phyloP scores from a whole-genome alignment of 495 filamentous ascomycete species.

The Opeltia flavorubescens region DNA sequence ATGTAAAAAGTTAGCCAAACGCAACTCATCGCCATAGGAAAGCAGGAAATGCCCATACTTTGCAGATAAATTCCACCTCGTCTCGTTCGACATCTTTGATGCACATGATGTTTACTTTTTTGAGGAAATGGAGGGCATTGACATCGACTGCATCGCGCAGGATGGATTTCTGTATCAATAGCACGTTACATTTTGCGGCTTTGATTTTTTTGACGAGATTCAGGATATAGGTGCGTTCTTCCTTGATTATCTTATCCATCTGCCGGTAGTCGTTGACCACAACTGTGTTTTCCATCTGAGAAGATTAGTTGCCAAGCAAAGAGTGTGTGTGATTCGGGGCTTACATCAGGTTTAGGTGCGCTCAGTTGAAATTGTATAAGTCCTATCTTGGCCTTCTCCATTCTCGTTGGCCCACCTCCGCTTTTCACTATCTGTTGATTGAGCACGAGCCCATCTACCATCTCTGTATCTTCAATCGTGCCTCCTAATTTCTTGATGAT shows the following conservation, averaged over 20 bases:
- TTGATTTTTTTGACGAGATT: slow-evolving; percentile 99
- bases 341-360: slow-evolving; percentile 90
- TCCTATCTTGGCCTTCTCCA: slow-evolving; percentile 95
- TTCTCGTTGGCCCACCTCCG: slow-evolving; percentile 76
- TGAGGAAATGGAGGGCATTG: slow-evolving; percentile 89
- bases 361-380: slow-evolving; percentile 97
- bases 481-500: slow-evolving; percentile 97
- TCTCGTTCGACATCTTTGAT: slow-evolving; percentile 97
- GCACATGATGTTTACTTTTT: slow-evolving; percentile 86
- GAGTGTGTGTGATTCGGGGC: slow-evolving; percentile 15
- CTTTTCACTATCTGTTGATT: slow-evolving; percentile 89
- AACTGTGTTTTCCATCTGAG: slow-evolving; percentile 96
- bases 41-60: slow-evolving; percentile 26
- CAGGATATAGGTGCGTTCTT: slow-evolving; percentile 92
- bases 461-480: slow-evolving; percentile 95
- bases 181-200: slow-evolving; percentile 97
- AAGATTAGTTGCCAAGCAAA: slow-evolving; percentile 7
- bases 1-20: background rate
- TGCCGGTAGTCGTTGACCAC: slow-evolving; percentile 98
- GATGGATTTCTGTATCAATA: slow-evolving; percentile 97
- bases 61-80: slow-evolving; percentile 98
- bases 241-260: slow-evolving; percentile 99
- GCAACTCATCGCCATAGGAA: background rate
- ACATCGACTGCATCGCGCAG: slow-evolving; percentile 96
- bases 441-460: slow-evolving; percentile 88